Base-by-base conservation (phyloP, 768 basidiomycete genomes). In the Podaxis sp. region DNA sequence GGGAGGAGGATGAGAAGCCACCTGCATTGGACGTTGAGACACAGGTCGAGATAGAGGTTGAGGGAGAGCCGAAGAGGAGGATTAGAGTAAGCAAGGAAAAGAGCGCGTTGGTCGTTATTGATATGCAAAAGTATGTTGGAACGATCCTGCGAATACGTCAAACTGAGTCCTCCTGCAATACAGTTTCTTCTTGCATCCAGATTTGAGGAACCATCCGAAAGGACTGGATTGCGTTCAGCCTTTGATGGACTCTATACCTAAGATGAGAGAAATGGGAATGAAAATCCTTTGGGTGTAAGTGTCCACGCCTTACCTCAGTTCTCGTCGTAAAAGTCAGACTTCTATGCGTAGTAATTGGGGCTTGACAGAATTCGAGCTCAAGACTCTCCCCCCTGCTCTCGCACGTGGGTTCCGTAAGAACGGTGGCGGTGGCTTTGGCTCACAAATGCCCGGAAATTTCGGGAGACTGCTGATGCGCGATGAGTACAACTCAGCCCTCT, bases 51-150 rank as follows among this genome's bases (percentile, higher is more conserved):
- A 77, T 90, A 38, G 71, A 76, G 3, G 86, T 85, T 3, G 77
- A 85, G 62, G 80, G 82, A 17, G 77, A 79, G 22, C 77, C 60
- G 33, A 47, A 36, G 53, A 46, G 85, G 24, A 75, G 72, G 19
- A 72, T 88, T 52, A 76, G 87, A 55, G 73, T 88, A 27, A 76
- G 83, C 66, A 79, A 76, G 37, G 72, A 78, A 33, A 72, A 76
- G 53, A 82, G 79, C 17, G 88, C 87, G 9, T 71, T 84, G 58
- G 82, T 88, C n/a, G 77, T 89, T 19, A 80, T 89, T 55, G 88
- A 89, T 67, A 89, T 90, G 89, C 88, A 89, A 70, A 90, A 89
- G 88, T 88, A 67, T 63, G 78, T 13, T 17, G 37, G n/a, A 22
- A 58, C 9, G 49, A 47, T n/a, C 52, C 50, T 40, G n/a, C 25